Evolutionary conservation across 1,284 basidiomycete species (phyloP).

Genomic region (Veloporphyrellus conicus): DNA sequence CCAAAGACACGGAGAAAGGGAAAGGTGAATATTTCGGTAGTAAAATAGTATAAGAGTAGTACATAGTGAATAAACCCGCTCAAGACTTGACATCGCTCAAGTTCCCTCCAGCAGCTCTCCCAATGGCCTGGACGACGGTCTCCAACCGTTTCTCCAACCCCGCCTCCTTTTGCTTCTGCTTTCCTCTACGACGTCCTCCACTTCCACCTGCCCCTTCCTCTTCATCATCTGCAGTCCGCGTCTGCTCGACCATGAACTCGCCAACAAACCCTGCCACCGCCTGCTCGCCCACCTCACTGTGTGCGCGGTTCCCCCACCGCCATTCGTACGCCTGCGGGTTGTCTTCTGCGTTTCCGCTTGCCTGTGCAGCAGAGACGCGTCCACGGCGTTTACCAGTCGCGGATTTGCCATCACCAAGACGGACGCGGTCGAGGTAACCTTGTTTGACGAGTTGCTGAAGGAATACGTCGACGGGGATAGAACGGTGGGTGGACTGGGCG

Average conservation of each 20-base stretch:
- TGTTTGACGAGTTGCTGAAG: constrained; percentile 57
- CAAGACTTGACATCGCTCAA: constrained; percentile 45
- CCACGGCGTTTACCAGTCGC: constrained; percentile 49
- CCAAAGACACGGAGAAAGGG: too few relatives aligned
- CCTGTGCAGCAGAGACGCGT: constrained; percentile 42
- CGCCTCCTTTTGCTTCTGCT: constrained; percentile 18
- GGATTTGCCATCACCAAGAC: constrained; percentile 43
- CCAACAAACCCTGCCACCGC: constrained; percentile 62
- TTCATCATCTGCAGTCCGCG: constrained; percentile 36
- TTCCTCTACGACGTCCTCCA: constrained; percentile 18
- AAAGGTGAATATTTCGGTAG: too few relatives aligned
- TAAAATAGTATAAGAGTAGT: too few relatives aligned
- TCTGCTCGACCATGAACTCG: constrained; percentile 66
- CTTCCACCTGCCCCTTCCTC: constrained; percentile 31
- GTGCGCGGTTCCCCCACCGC: constrained; percentile 74
- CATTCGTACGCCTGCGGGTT: constrained; percentile 56
- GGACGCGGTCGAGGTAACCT: constrained; percentile 61
- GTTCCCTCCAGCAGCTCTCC: constrained; percentile 58
- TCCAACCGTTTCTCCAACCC: constrained; percentile 39
- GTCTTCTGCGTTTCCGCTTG: constrained; percentile 46
- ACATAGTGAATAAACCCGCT: not conserved
- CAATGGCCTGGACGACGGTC: constrained; percentile 52
- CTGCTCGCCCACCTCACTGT: constrained; percentile 68
- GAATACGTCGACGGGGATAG: constrained; percentile 52
- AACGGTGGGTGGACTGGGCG: constrained; percentile 45